Base-by-base conservation (phyloP, 495 filamentous ascomycete species). In the Xylaria flabelliformis region DNA sequence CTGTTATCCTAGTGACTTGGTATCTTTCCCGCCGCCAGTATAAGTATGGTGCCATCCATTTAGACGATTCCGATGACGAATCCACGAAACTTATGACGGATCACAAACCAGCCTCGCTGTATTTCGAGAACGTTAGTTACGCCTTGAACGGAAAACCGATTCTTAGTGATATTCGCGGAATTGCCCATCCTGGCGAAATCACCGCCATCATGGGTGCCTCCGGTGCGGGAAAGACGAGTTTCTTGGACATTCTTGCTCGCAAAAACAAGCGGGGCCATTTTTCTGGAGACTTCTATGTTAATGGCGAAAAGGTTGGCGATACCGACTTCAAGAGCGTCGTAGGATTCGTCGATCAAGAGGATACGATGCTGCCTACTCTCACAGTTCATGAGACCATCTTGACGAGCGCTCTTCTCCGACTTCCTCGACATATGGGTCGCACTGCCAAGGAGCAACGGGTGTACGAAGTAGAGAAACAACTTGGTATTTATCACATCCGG, bases 201-300 rank as follows among this genome's bases (percentile, higher is more conserved):
- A 93, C 96, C 76, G 96, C 96, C 29, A 97, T 99, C 78, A 98
- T 99, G 95, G 96, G 96, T 50, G 94, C 96, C 13, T 98, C 97
- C 4, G 96, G 96, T 10, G 96, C 96, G 32, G 96, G 96, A 66
- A 99, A 99, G 82, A 98, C 95, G 1, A 97, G 94, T 0, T 99
- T 98, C 82, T 83, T 99, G 41, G 97, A 99, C 81, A 97, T 99
- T 69, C 86, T 99, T 9, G 97, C 97, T 21, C 89, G 95, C 67
- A 99, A 99, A 87, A 99, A 98, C 81, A 99, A 99, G 82, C 90
- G 93, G 29, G 96, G 96, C 42, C 76, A 84, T 6, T 90, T 93
- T 3, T 83, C 87, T 5, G 96, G 96, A 24, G 87, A 97, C 65
- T 97, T 98, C 76, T 97, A 91, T 76, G 91, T 99, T 64, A 98